Evolutionary conservation across 2,329 filamentous ascomycete species (phyloP), one percentile per base, ranked within the genome.

Genomic region (Raffaelea arxii): DNA sequence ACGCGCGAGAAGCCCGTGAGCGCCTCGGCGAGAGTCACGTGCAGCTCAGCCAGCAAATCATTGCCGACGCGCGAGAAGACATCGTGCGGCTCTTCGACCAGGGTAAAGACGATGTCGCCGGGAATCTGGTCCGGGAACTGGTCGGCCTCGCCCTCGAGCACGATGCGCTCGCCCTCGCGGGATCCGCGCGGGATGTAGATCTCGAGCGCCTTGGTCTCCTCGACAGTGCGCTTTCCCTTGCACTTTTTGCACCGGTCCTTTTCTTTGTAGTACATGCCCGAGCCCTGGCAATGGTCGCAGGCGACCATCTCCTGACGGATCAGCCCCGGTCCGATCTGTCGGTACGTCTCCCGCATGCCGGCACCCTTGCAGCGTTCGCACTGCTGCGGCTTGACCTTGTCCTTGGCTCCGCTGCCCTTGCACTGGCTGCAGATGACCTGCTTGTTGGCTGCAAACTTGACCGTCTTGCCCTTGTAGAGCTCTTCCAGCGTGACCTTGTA

Each of bases 241-340:
- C 92, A 98, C 72, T 92, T 96, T 75, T 94, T 95, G 74, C 92
- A 98, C 62, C 88, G 87, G 60, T 98, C 92, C 72, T 97, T 97
- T 60, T 95, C 88, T 65, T 91, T 91, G 70, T 82, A 94, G 59
- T 90, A 81, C 59, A 82, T 81, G 6, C 92, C 92, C n/a, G 81
- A 77, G 27, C 90, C 91, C 50, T 82, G 75, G 67, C 92, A 98
- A 58, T 84, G 82, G 57, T 84, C 82, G 65, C 92, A 98, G 30
- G 82, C 66, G 32, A 90, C 80, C 6, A 82, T 80, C 58, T 88
- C 83, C 58, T 88, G 84, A 25, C 87, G 86, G 52, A 94, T 81
- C 62, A 96, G 72, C 49, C 90, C 89, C 19, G 90, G 88, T 1
- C 90, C 91, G 52, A 97, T 78, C 59, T 89, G 85, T 49, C 85